Conservation (phyloP, 306 rosid genomes). For the Notholithocarpus densiflorus region DNA sequence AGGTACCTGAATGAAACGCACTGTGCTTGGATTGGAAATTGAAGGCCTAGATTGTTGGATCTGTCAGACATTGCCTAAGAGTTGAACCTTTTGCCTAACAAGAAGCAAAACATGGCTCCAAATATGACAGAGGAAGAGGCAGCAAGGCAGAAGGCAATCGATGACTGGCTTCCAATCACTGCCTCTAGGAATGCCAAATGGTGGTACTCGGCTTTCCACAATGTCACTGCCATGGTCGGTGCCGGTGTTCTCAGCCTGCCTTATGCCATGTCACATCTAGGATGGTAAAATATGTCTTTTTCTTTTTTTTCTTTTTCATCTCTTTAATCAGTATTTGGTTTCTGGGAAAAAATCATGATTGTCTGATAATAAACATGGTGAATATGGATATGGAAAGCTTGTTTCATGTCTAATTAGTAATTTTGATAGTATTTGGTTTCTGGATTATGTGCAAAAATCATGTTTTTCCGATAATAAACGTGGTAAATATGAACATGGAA, state of each 20-base stretch:
- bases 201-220: slow-evolving; percentile 94
- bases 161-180: slow-evolving; percentile 86
- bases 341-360: no score
- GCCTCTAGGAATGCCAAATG: slow-evolving; percentile 80
- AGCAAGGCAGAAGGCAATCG: slow-evolving; percentile 26
- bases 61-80: not conserved
- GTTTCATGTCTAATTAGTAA: no score
- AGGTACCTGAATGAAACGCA: no score
- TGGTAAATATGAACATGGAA: not conserved
- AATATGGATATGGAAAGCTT: no score
- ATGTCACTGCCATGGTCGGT: slow-evolving; percentile 94
- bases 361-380: no score
- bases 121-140: not conserved
- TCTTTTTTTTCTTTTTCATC: not conserved
- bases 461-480: not conserved
- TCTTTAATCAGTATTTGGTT: no score
- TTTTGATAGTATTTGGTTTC: not conserved
- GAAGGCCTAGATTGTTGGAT: not conserved
- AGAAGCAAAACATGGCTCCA: slow-evolving; percentile 11
- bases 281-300: slow-evolving; percentile 45
- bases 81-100: no score
- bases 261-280: slow-evolving; percentile 71
- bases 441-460: not conserved
- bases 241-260: slow-evolving; percentile 95
- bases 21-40: not conserved